A percentile compares a stretch with the other conserved stretches of the same genome.
Evolutionary conservation across 2,329 filamentous ascomycete genomes (phyloP).

Genomic region (Ambrosiella beaveri): DNA sequence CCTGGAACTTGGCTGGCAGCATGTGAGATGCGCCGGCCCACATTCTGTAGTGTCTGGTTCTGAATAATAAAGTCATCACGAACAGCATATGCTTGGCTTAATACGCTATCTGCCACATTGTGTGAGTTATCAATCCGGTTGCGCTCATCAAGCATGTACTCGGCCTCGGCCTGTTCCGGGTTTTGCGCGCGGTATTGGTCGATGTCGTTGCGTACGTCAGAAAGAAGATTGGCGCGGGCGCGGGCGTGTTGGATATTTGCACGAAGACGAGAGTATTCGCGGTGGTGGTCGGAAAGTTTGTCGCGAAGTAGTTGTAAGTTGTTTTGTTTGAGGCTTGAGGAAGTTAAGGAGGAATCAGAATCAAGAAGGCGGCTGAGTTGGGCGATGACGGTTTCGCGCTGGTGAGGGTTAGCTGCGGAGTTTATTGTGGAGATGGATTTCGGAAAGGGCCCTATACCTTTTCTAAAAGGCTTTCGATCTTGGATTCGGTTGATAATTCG

Average conservation of each 20-base stretch:
- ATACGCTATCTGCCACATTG: conserved; percentile 71
- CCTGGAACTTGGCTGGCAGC: conserved; percentile 86
- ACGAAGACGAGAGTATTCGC: conserved; percentile 62
- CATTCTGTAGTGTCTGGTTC: conserved; percentile 70
- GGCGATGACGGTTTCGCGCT: conserved; percentile 67
- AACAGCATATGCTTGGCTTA: conserved; percentile 91
- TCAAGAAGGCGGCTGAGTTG: conserved; percentile 82
- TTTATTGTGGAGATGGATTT: not conserved
- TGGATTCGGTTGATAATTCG: conserved; percentile 60
- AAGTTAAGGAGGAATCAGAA: conserved; percentile 70
- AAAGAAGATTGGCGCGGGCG: conserved; percentile 75
- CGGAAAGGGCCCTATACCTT: conserved; percentile 35
- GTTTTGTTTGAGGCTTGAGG: conserved; percentile 91
- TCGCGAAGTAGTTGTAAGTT: conserved; percentile 84
- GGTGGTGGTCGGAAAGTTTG: conserved; percentile 71
- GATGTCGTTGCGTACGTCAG: conserved; percentile 83
- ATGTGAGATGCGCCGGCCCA: conserved; percentile 77
- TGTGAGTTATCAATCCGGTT: conserved; percentile 75
- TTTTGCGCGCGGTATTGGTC: conserved; percentile 71
- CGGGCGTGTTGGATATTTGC: conserved; percentile 59
- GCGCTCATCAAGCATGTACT: conserved; percentile 93
- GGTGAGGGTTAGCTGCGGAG: conserved; percentile 14
- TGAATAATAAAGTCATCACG: conserved; percentile 82
- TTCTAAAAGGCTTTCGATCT: conserved; percentile 69
- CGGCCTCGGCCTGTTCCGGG: conserved; percentile 68